These are phyloP conservation scores for Gynostemma pentaphyllum DNA, from an alignment of 306 rosid genomes.

Conservation along the genomic window DNA sequence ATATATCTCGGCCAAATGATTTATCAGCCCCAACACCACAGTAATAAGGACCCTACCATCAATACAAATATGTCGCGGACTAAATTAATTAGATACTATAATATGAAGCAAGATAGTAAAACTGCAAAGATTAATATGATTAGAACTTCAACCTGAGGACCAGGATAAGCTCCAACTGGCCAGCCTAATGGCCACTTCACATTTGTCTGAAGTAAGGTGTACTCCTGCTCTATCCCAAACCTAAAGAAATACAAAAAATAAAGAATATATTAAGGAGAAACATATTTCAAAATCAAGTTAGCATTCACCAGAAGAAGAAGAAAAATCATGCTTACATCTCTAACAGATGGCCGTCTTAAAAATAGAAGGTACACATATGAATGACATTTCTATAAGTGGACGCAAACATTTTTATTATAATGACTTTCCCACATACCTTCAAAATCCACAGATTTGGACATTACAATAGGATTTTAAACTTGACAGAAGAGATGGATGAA, in stretches of 20 bases:
- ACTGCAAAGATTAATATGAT: not conserved
- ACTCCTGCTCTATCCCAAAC: slow-evolving; percentile 98
- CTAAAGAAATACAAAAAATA: slow-evolving; percentile 24
- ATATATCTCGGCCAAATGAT: slow-evolving; percentile 96
- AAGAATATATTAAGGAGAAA: not conserved
- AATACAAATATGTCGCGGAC: not conserved
- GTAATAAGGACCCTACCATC: slow-evolving; percentile 85
- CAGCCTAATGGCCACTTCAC: slow-evolving; percentile 98
- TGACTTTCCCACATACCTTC: not conserved
- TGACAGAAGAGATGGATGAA: not conserved
- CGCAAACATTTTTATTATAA: not conserved
- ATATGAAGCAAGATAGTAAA: not conserved
- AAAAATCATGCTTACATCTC: not conserved
- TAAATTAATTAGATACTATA: not conserved
- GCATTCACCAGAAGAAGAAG: not conserved
- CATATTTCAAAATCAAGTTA: not conserved
- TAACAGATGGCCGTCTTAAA: not conserved
- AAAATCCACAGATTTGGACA: not conserved
- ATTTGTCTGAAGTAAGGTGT: slow-evolving; percentile 80
- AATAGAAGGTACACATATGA: not conserved
- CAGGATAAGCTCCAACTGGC: slow-evolving; percentile 98
- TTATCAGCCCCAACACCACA: slow-evolving; percentile 93
- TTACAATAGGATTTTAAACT: not conserved
- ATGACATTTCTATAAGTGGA: not conserved
- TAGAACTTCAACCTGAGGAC: slow-evolving; percentile 71